Evolutionary conservation across 2,329 filamentous ascomycete genomes (phyloP).

Genomic region (Neoascochyta sp.): DNA sequence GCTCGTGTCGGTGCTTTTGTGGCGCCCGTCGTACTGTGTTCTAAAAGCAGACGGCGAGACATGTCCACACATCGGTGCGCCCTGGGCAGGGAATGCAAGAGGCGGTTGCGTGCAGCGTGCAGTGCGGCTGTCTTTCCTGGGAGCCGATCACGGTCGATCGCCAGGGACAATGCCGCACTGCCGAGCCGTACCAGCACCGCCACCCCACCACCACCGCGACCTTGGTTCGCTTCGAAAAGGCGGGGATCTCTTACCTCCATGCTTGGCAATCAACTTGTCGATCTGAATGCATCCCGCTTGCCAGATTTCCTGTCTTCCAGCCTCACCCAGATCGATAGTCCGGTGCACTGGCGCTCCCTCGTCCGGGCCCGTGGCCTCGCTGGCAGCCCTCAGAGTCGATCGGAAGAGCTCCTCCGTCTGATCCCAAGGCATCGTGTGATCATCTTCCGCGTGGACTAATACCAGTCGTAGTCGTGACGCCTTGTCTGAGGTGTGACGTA

Average conservation of each 20-base stretch:
- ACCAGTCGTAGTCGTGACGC: slow-evolving; percentile 21
- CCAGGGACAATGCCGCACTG: slow-evolving; percentile 6
- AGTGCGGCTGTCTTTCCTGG: no score
- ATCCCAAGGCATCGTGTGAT: slow-evolving; percentile 35
- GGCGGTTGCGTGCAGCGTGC: no score
- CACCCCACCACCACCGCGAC: slow-evolving; percentile 3
- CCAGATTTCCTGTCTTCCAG: slow-evolving; percentile 33
- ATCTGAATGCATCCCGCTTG: slow-evolving; percentile 19
- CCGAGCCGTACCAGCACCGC: slow-evolving; percentile 8
- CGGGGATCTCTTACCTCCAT: slow-evolving; percentile 31
- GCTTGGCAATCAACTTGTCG: slow-evolving; percentile 35
- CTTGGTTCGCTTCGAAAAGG: slow-evolving; percentile 8
- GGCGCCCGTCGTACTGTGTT: no score
- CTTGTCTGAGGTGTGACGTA: slow-evolving; percentile 9
- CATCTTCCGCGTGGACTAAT: slow-evolving; percentile 35
- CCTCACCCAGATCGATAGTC: slow-evolving; percentile 32
- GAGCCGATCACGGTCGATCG: slow-evolving; percentile 4
- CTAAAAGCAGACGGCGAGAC: no score
- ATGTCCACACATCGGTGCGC: no score
- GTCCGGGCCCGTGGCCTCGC: slow-evolving; percentile 9
- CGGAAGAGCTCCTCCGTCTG: slow-evolving; percentile 34
- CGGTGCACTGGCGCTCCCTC: slow-evolving; percentile 14
- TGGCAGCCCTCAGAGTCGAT: slow-evolving; percentile 24
- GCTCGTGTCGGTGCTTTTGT: no score
- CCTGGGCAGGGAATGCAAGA: no score